Evolutionary conservation across 257 asterid genomes (phyloP).

Genomic region (Solanum paucissectum): DNA sequence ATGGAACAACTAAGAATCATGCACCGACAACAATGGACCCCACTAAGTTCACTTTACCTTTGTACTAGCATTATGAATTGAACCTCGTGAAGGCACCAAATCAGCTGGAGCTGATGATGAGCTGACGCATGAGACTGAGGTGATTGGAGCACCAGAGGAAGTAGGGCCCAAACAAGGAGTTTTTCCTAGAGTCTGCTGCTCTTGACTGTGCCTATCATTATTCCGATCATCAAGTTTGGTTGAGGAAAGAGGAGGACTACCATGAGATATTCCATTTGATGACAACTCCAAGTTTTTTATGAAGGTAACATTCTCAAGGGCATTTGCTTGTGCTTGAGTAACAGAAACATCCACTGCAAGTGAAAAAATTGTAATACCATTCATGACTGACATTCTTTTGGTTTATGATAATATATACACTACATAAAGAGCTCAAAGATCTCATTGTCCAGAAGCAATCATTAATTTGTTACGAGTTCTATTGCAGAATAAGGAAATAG

Average conservation of each 20-base stretch:
- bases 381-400: neutral
- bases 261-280: slow-evolving; percentile 13
- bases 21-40: neutral
- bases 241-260: slow-evolving; percentile 9
- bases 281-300: slow-evolving; percentile 7
- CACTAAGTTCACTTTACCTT: slow-evolving; percentile 30
- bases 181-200: slow-evolving; percentile 19
- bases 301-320: slow-evolving; percentile 7
- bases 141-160: slow-evolving; percentile 18
- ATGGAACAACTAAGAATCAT: neutral
- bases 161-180: slow-evolving; percentile 14
- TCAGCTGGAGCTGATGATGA: slow-evolving; percentile 37
- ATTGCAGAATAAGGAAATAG: neutral
- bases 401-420: neutral
- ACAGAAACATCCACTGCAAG: slow-evolving; percentile 28
- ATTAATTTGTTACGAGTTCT: neutral
- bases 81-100: slow-evolving; percentile 27
- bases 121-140: slow-evolving; percentile 29
- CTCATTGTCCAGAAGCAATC: neutral
- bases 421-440: neutral
- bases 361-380: neutral
- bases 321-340: slow-evolving; percentile 21
- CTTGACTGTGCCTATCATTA: slow-evolving; percentile 13
- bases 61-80: slow-evolving; percentile 24
- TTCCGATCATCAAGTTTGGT: slow-evolving; percentile 19